phyloP scores from a whole-genome alignment of 352 stramenopile genomes.

The Plasmopara viticola region DNA sequence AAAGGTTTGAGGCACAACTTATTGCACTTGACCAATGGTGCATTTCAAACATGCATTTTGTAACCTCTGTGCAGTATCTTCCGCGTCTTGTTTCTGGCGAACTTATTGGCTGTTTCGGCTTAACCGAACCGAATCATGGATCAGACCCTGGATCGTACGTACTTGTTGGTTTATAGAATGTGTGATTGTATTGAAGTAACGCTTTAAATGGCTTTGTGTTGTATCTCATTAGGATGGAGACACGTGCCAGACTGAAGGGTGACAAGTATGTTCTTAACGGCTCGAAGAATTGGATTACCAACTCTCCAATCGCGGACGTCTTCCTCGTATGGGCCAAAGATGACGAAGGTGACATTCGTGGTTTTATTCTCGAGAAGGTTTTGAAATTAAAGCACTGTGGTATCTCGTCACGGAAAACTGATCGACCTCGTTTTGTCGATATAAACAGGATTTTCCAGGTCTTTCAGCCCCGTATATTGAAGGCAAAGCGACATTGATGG shows the following conservation, averaged over 20 bases:
- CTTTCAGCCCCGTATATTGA: slow-evolving; percentile 94
- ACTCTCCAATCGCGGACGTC: slow-evolving; percentile 95
- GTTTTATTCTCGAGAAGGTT: slow-evolving; percentile 94
- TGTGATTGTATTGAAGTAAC: no score
- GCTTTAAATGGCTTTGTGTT: slow-evolving; percentile 1
- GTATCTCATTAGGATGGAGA: slow-evolving; percentile 88
- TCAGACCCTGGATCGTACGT: slow-evolving; percentile 88
- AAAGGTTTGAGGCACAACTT: slow-evolving; percentile 43
- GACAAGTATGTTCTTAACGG: slow-evolving; percentile 96
- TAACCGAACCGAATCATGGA: slow-evolving; percentile 98
- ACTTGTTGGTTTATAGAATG: neutral
- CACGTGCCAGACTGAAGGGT: slow-evolving; percentile 77
- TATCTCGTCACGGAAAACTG: neutral
- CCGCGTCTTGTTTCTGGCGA: slow-evolving; percentile 91
- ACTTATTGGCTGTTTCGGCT: slow-evolving; percentile 96
- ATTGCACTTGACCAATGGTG: neutral
- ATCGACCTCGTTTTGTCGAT: neutral
- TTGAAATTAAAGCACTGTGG: neutral
- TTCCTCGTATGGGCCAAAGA: slow-evolving; percentile 97
- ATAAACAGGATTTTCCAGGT: slow-evolving; percentile 77
- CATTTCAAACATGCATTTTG: neutral
- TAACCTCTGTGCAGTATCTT: slow-evolving; percentile 73
- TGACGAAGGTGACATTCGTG: slow-evolving; percentile 90
- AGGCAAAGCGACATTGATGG: slow-evolving; percentile 94
- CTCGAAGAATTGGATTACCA: slow-evolving; percentile 95